These are phyloP conservation scores for Phytophthora cryptogea DNA, from an alignment of 352 stramenopile species.

Conservation along the genomic window DNA sequence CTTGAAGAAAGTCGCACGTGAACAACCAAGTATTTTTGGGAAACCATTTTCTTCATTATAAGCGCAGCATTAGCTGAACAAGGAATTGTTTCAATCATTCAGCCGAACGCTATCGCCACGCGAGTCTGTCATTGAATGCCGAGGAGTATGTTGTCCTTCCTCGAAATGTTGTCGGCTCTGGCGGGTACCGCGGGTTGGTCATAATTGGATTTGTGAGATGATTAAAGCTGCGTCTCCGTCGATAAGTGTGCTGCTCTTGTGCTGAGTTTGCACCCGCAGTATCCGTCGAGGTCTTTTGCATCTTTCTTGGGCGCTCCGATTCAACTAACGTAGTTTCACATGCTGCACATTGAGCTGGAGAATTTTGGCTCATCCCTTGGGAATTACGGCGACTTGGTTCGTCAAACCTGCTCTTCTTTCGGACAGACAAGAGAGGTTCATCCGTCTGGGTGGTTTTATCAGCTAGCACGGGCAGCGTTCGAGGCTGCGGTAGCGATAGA, in stretches of 20 bases:
- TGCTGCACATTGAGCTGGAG: constrained; percentile 4
- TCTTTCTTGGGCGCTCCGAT: constrained; percentile 25
- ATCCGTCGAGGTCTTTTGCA: constrained; percentile 7
- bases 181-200: constrained; percentile 50
- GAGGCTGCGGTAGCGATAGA: constrained; percentile 15
- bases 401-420: not conserved
- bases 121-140: constrained; percentile 33
- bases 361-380: constrained; percentile 1
- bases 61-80: not conserved
- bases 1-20: not conserved
- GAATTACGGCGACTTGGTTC: not conserved
- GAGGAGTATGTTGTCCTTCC: constrained; percentile 47
- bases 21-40: constrained; percentile 22
- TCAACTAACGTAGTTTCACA: constrained; percentile 10
- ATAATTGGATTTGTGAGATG: constrained; percentile 54
- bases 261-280: not conserved
- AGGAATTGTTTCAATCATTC: not conserved
- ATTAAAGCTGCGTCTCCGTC: constrained; percentile 16
- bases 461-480: constrained; percentile 29
- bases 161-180: constrained; percentile 44
- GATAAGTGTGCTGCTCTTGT: constrained; percentile 14
- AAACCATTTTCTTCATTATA: constrained; percentile 11
- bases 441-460: constrained; percentile 49
- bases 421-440: constrained; percentile 10
- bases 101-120: constrained; percentile 36